A percentile compares a stretch with the other conserved stretches of the same genome.
phyloP scores from a whole-genome alignment of 192 early-diverging fungal species.

The Backusella parvicylindrica region DNA sequence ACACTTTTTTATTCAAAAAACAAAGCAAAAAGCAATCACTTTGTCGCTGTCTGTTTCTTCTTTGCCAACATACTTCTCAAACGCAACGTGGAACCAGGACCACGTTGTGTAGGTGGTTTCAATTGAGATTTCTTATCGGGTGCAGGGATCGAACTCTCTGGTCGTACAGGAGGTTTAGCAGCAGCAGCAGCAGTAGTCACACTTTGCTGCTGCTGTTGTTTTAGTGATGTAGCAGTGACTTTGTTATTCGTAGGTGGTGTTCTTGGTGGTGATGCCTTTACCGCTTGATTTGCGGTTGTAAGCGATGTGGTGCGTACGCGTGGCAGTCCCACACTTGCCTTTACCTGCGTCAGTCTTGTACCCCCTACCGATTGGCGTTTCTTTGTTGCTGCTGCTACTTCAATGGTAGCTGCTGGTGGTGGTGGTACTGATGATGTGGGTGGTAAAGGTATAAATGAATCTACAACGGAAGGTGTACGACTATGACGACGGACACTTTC shows the following conservation, averaged over 20 bases:
- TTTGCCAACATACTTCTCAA: slow-evolving; percentile 33
- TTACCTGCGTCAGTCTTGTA: neutral
- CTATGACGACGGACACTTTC: neutral
- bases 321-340: slow-evolving; percentile 7
- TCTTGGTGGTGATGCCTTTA: neutral
- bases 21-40: neutral
- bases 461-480: neutral
- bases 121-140: slow-evolving; percentile 10
- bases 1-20: too few species aligned
- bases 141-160: neutral
- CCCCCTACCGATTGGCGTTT: slow-evolving; percentile 7
- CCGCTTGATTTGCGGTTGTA: neutral
- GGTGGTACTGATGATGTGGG: neutral
- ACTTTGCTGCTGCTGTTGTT: neutral
- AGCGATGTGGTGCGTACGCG: slow-evolving; percentile 18
- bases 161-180: neutral
- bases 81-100: slow-evolving; percentile 33
- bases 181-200: neutral
- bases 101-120: slow-evolving; percentile 23
- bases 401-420: neutral
- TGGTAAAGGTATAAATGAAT: neutral
- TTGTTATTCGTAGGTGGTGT: neutral
- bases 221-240: neutral
- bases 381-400: neutral
- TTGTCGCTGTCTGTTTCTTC: neutral